phyloP scores from a whole-genome alignment of 2,329 filamentous ascomycete species.

The Pestalotiopsis sp. region DNA sequence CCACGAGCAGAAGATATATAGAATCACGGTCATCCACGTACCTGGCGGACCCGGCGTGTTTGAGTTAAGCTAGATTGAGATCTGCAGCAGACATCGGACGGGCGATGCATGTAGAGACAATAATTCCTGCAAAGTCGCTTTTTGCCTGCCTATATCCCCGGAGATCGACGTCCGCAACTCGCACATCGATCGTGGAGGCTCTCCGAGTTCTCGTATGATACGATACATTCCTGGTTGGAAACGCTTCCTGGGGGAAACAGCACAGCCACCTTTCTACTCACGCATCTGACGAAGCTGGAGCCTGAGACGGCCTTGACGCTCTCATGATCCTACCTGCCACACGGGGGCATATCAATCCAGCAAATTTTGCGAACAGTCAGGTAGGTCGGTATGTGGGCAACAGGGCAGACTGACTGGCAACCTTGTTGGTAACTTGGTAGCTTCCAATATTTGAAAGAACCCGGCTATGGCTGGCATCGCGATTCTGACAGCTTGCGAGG shows the following conservation, averaged over 20 bases:
- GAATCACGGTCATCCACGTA: not conserved
- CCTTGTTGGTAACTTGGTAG: not conserved
- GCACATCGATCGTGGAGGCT: not conserved
- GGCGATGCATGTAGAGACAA: not conserved
- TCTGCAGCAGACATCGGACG: constrained; percentile 9
- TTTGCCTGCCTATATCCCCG: not conserved
- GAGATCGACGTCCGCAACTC: not conserved
- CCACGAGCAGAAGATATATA: not conserved
- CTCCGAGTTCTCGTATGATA: not conserved
- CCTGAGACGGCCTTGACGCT: not conserved
- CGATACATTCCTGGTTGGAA: not conserved
- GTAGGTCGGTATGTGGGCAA: not conserved
- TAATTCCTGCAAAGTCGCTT: not conserved
- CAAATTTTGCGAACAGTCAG: not conserved
- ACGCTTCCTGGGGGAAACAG: not conserved
- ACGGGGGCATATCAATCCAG: not conserved
- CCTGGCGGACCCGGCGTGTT: not conserved
- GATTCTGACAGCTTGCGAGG: not conserved
- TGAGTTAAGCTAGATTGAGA: constrained; percentile 2
- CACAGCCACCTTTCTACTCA: not conserved
- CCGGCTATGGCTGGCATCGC: not conserved
- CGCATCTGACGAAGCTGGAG: not conserved
- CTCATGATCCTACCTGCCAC: not conserved
- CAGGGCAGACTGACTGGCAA: not conserved
- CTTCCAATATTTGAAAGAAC: not conserved